Conservation (phyloP, 441 rosid species). For the Corymbia citriodora region DNA sequence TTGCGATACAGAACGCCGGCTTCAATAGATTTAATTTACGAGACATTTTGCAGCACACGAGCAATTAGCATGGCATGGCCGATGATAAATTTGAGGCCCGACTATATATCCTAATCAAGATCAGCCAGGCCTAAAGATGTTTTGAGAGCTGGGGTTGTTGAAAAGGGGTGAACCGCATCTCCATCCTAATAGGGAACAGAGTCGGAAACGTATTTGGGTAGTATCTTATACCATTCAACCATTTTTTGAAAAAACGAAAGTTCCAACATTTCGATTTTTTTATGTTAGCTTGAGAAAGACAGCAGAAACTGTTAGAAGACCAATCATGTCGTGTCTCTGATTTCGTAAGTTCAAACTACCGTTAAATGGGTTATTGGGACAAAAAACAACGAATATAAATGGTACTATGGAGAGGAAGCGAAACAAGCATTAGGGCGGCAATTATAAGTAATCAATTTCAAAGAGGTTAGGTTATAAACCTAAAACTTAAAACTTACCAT, state of each 20-base stretch:
- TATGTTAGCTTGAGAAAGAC: not conserved
- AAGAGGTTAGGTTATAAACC: not conserved
- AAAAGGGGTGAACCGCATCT: not conserved
- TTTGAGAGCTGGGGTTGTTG: not conserved
- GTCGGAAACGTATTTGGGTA: not conserved
- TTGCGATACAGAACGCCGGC: not conserved
- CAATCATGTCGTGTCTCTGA: not conserved
- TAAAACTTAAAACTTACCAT: accelerated
- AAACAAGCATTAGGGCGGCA: not conserved
- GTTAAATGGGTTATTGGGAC: not conserved
- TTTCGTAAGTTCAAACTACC: not conserved
- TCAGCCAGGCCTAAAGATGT: not conserved
- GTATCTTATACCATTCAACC: not conserved
- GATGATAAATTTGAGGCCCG: not conserved
- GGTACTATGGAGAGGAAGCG: not conserved
- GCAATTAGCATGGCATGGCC: not conserved
- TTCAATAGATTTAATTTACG: not conserved
- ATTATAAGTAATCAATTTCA: not conserved
- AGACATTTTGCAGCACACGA: not conserved
- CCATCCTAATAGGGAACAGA: not conserved
- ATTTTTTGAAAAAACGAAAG: not conserved
- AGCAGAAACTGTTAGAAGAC: not conserved
- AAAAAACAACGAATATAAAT: not conserved
- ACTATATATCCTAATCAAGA: not conserved
- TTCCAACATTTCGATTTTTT: not conserved